Percentiles rank a stretch among this genome's conserved stretches.
Conservation (phyloP, 345 rosid genomes). For the Populus euphratica region DNA sequence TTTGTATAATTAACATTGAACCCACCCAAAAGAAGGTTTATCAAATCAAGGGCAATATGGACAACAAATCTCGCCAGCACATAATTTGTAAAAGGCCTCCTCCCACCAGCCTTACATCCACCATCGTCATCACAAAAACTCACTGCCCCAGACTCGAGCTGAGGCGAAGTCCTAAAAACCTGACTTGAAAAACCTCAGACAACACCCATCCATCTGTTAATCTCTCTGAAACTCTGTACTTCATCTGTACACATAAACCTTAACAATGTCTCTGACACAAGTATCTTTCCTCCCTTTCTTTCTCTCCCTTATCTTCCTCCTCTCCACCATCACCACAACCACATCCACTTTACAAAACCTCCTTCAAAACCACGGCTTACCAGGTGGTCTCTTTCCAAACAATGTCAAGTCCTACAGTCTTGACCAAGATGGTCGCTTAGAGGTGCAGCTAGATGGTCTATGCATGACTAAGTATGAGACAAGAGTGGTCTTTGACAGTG, state of each 20-base stretch:
- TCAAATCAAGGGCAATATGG: neutral
- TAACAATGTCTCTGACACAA: constrained; percentile 30
- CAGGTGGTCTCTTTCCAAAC: constrained; percentile 74
- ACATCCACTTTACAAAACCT: constrained; percentile 49
- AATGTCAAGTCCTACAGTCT: constrained; percentile 56
- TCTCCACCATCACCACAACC: constrained; percentile 13
- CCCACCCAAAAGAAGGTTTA: neutral
- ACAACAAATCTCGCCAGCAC: neutral
- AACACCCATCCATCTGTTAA: neutral
- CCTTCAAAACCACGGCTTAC: constrained; percentile 70
- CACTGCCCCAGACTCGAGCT: neutral
- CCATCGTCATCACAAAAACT: constrained; percentile 1
- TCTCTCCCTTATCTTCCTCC: constrained; percentile 20
- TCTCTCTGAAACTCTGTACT: neutral
- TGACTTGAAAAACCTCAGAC: neutral
- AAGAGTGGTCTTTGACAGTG: constrained; percentile 61
- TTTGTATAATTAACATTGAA: neutral
- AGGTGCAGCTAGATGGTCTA: constrained; percentile 58
- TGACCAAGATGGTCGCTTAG: constrained; percentile 48
- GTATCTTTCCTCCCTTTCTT: constrained; percentile 20
- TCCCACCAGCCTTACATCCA: neutral
- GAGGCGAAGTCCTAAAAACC: neutral
- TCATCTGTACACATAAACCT: neutral
- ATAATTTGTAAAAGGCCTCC: neutral
- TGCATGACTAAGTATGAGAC: constrained; percentile 77